Conservation (phyloP, 148 eudicot species). For the Rhododendron molle region DNA sequence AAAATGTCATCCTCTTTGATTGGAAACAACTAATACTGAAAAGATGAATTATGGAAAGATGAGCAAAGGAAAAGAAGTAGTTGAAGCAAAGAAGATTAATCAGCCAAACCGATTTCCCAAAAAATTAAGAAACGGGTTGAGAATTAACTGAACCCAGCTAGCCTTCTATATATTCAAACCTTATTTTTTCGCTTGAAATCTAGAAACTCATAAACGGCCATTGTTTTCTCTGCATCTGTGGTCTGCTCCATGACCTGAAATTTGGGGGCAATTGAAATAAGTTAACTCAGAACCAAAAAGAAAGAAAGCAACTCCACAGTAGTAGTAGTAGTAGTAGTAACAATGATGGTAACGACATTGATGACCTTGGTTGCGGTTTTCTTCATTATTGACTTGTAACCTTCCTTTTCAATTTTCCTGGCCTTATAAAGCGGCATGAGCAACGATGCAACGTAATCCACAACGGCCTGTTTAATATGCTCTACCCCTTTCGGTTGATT, state of each 20-base stretch:
- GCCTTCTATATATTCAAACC: conserved; percentile 27
- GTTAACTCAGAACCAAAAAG: background rate
- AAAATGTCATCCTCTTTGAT: background rate
- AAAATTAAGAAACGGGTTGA: background rate
- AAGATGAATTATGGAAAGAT: background rate
- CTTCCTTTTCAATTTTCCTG: conserved; percentile 83
- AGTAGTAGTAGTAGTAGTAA: background rate
- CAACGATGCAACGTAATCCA: conserved; percentile 84
- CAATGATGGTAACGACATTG: conserved; percentile 27
- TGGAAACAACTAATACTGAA: background rate
- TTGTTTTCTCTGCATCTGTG: conserved; percentile 87
- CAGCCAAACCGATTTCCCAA: background rate
- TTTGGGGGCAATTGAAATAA: background rate
- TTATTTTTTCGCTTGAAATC: conserved; percentile 96
- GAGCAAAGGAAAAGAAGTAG: background rate
- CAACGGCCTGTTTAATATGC: conserved; percentile 75
- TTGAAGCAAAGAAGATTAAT: background rate
- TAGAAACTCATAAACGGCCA: conserved; percentile 83
- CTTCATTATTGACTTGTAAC: conserved; percentile 93
- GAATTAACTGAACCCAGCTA: background rate
- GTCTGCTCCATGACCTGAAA: conserved; percentile 95
- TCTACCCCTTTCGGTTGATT: conserved; percentile 72
- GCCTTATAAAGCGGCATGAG: conserved; percentile 98
- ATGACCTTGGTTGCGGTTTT: conserved; percentile 97
- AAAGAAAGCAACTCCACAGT: background rate